Conservation (phyloP, 371 early-diverging fungal genomes). For the Chytridiales sp. region DNA sequence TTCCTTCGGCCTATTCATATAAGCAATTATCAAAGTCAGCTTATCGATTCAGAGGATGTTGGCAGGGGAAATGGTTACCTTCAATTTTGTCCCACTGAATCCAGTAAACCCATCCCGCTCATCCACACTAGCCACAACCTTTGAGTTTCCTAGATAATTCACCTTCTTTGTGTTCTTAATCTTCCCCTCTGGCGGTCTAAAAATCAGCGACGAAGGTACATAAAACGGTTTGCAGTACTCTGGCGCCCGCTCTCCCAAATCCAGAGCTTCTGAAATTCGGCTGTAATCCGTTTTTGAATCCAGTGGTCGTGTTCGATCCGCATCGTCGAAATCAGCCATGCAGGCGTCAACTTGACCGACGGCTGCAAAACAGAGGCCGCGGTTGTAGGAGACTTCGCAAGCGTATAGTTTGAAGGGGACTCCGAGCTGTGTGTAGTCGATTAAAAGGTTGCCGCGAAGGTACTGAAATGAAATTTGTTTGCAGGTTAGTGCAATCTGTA, state of each 20-base stretch:
- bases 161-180: constrained; percentile 74
- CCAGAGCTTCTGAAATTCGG: constrained; percentile 32
- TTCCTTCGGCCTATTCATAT: not conserved
- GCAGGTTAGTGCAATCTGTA: not conserved
- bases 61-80: constrained; percentile 16
- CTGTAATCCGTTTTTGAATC: constrained; percentile 21
- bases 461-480: constrained; percentile 11
- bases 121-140: constrained; percentile 70
- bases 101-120: constrained; percentile 62
- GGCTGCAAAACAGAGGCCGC: constrained; percentile 79
- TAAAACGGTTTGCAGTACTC: constrained; percentile 24
- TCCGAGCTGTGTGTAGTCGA: constrained; percentile 94
- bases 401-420: constrained; percentile 81
- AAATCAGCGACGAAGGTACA: constrained; percentile 50
- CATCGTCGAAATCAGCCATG: constrained; percentile 73
- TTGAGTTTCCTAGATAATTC: constrained; percentile 75
- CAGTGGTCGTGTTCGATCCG: constrained; percentile 33
- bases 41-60: not conserved
- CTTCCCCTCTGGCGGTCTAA: constrained; percentile 80
- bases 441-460: constrained; percentile 83
- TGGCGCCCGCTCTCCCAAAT: constrained; percentile 30
- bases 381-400: constrained; percentile 87
- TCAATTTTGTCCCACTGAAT: constrained; percentile 50
- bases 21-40: not conserved
- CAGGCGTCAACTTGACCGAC: constrained; percentile 72